Conservation (phyloP, 2,329 filamentous ascomycete genomes). For the Neofusicoccum laricinum region DNA sequence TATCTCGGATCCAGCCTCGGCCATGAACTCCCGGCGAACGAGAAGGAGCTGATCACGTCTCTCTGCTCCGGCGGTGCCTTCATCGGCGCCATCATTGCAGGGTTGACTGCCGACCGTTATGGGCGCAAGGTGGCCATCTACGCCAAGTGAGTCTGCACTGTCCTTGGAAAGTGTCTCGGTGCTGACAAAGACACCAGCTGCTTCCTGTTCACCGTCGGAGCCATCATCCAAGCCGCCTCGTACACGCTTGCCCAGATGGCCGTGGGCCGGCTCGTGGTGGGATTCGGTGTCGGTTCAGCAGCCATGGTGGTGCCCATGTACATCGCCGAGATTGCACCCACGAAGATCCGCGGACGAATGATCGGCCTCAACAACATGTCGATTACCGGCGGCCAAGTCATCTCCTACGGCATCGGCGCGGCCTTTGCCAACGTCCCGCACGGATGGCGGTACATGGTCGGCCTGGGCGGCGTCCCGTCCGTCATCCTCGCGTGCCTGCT, state of each 20-base stretch:
- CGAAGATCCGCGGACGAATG: constrained; percentile 49
- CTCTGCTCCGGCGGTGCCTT: constrained; percentile 50
- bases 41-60: constrained; percentile 53
- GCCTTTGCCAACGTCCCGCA: constrained; percentile 35
- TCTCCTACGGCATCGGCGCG: constrained; percentile 30
- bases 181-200: constrained; percentile 21
- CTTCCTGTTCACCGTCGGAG: constrained; percentile 37
- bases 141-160: constrained; percentile 21
- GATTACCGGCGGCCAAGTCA: constrained; percentile 31
- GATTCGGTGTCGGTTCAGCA: constrained; percentile 49
- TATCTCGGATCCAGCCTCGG: constrained; percentile 41
- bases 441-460: constrained; percentile 54
- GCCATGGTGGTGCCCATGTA: constrained; percentile 48
- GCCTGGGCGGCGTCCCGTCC: constrained; percentile 46
- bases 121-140: constrained; percentile 41
- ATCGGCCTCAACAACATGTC: constrained; percentile 50
- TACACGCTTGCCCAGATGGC: constrained; percentile 44
- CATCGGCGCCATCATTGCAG: constrained; percentile 38
- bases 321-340: constrained; percentile 51
- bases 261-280: constrained; percentile 47
- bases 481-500: constrained; percentile 45
- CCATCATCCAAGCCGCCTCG: constrained; percentile 26
- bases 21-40: constrained; percentile 37
- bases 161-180: background rate
- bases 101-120: constrained; percentile 31